Base-by-base conservation (phyloP, 257 asterid species). In the Nicotiana benthamiana region DNA sequence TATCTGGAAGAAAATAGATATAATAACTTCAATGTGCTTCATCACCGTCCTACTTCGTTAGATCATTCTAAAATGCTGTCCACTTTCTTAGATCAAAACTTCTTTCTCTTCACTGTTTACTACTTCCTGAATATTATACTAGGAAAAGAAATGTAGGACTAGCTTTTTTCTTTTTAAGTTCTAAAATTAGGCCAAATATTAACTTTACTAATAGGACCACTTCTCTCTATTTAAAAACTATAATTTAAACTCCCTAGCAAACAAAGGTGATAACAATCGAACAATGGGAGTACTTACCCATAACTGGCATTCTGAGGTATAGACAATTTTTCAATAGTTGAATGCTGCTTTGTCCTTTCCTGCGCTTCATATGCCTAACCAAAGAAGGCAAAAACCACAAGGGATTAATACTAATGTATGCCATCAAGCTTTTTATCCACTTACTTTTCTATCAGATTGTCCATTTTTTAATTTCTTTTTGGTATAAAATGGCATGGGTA, bases 281-380 rank as follows among this genome's bases (percentile, higher is more conserved):
- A 22, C 4, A 32, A 56, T 59, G 30, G 74, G 17, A 48, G 3
- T 30, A 88, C 96, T 88, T 81, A 96, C 99, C 92, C 94, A 83
- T 92, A 87, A 85, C 98, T 93, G 82, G 97, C 89, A 63, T 90
- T 89, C 87, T 90, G 97, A 20, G 95, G 92, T 83, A 96, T 80
- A 77, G 88, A 74, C 82, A 91, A 83, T 77, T 76, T 85, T 81
- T 93, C 97, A 82, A 96, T 86, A 64, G 84, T 87, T 78, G 65
- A 75, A 82, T 92, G 92, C 63, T 91, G 97, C 79, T 89, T 93
- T 83, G 90, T 88, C 80, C 98, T 90, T 85, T 92, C 94, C 78
- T 91, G 94, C 32, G 90, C 97, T 86, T 94, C 99, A 84, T 82
- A 93, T 77, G 94, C 94, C 99, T 96, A 90, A 84, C 82, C 68